A percentile compares a stretch with the other conserved stretches of the same genome.
Evolutionary conservation across 495 filamentous ascomycete genomes (phyloP).

Genomic region (Xylaria sp.): DNA sequence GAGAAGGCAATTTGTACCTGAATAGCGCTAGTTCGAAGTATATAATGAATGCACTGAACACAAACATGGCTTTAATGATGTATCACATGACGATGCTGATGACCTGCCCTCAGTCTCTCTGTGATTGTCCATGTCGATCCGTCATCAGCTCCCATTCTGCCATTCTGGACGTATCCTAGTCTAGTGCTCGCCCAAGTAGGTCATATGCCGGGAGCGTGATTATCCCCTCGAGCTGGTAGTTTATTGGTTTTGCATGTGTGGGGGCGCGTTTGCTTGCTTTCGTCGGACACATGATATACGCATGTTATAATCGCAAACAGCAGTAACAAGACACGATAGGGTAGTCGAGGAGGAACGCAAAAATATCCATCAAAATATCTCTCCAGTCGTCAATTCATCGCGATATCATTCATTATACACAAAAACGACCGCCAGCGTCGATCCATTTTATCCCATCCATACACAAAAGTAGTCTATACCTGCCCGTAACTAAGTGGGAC

Average conservation of each 20-base stretch:
- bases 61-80: not conserved
- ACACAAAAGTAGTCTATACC: slow-evolving; percentile 24
- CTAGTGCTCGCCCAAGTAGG: not conserved
- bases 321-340: not conserved
- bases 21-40: not conserved
- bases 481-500: slow-evolving; percentile 24
- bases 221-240: too few relatives aligned
- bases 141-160: not conserved
- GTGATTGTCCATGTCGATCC: not conserved
- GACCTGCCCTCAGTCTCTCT: not conserved
- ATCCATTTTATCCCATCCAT: slow-evolving; percentile 10
- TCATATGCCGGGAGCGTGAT: not conserved
- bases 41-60: not conserved
- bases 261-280: not conserved
- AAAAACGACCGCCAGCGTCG: slow-evolving; percentile 18
- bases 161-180: not conserved
- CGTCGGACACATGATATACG: not conserved
- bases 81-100: not conserved
- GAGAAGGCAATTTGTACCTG: not conserved
- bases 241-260: not conserved
- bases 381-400: slow-evolving; percentile 14
- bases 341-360: not conserved
- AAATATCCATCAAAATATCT: not conserved
- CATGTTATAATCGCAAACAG: not conserved
- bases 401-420: slow-evolving; percentile 9